phyloP scores from a whole-genome alignment of 495 filamentous ascomycete genomes.

The Talaromyces thailandensis region DNA sequence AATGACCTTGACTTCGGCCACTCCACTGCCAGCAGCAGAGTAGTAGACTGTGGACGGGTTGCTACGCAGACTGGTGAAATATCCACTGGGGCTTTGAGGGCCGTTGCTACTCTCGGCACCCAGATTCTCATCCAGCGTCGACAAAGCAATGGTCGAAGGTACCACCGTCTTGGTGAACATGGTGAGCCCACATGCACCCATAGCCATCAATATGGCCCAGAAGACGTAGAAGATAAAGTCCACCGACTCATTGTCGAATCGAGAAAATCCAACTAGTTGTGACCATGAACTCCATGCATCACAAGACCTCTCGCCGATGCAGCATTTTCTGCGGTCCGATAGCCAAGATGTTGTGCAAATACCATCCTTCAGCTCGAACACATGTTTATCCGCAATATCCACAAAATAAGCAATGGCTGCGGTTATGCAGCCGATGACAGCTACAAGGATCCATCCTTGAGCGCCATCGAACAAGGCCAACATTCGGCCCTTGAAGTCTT shows the following conservation, averaged over 20 bases:
- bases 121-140: constrained; percentile 82
- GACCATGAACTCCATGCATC: constrained; percentile 72
- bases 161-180: constrained; percentile 85
- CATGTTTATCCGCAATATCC: constrained; percentile 69
- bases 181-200: constrained; percentile 67
- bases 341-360: constrained; percentile 71
- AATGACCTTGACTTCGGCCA: constrained; percentile 96
- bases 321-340: constrained; percentile 68
- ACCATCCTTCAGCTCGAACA: constrained; percentile 88
- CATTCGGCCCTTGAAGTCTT: constrained; percentile 74
- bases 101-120: constrained; percentile 33
- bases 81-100: constrained; percentile 24
- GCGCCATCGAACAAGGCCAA: constrained; percentile 72
- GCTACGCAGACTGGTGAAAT: constrained; percentile 18
- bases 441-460: constrained; percentile 92
- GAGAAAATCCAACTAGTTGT: constrained; percentile 45
- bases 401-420: constrained; percentile 83
- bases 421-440: constrained; percentile 80
- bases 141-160: constrained; percentile 74
- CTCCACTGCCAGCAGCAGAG: constrained; percentile 90
- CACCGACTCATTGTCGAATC: constrained; percentile 50
- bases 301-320: constrained; percentile 54
- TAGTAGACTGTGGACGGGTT: constrained; percentile 82
- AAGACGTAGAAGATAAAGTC: constrained; percentile 67
- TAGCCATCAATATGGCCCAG: constrained; percentile 63